Evolutionary conservation across 768 basidiomycete species (phyloP), one percentile per base, ranked within the genome.

Genomic region (Leccinum barrowsii): DNA sequence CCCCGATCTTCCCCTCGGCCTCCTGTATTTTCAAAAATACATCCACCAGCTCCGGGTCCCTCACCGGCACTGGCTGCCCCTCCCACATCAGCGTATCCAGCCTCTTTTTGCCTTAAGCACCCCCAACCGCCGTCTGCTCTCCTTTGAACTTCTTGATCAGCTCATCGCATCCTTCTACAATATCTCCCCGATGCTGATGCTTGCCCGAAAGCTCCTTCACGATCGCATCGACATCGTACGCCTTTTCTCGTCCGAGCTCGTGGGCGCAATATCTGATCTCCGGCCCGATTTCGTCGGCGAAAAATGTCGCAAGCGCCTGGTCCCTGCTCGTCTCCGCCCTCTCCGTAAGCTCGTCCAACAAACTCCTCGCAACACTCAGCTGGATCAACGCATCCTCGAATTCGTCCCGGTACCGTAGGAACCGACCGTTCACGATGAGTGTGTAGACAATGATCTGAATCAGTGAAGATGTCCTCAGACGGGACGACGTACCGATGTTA

Each of bases 181-280:
- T 77, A 48, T 83, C 74, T 50, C 80, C 80, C 54, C 81, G 77
- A 60, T 86, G n/a, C n/a, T n/a, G n/a, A n/a, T n/a, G 81, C 59
- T 77, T 76, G 0, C 80, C 74, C 2, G 86, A 80, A 12, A 90
- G 68, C 56, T 89, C 87, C 5, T 77, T 74, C 19, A 85, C 87
- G 61, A 94, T 88, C 4, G 78, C 82, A 61, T 90, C 87, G 30
- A 94, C 76, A 69, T 94, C 91, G 73, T 94, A 95, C 4, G 90
- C 86, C 65, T 85, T 87, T 46, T 77, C 77, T 54, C 85, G 78
- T 1, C 93, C 91, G 15, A 95, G 78, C 66, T 93, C 87, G 66
- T 98, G 96, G 0, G 95, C 94, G 64, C 89, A 93, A 73, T 94
- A 89, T 48, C 96, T 80, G 55, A 98, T 93, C 71, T 97, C 86